A percentile compares a stretch with the other conserved stretches of the same genome.
Conservation (phyloP, 345 rosid genomes). For the Cardamine resedifolia region DNA sequence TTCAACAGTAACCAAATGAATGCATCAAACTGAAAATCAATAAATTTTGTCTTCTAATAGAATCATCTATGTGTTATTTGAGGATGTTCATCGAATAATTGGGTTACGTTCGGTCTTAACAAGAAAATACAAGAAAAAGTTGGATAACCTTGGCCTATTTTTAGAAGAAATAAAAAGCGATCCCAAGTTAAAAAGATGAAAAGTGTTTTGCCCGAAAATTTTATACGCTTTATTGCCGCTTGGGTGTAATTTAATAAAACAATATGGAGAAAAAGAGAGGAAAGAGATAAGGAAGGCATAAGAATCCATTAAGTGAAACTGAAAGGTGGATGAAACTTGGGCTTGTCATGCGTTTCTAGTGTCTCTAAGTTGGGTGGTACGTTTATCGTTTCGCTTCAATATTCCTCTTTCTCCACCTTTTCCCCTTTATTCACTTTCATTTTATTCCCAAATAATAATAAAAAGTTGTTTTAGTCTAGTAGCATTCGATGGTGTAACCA, state of each 20-base stretch:
- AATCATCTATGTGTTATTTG: neutral
- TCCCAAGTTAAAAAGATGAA: constrained; percentile 20
- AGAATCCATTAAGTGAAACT: constrained; percentile 40
- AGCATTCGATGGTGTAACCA: neutral
- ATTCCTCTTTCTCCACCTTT: constrained; percentile 31
- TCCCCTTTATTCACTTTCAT: constrained; percentile 12
- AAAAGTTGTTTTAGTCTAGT: neutral
- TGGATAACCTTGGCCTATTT: neutral
- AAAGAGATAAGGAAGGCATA: constrained; percentile 43
- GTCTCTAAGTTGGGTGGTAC: constrained; percentile 33
- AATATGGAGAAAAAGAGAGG: neutral
- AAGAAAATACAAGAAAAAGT: neutral
- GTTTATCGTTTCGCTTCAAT: constrained; percentile 31
- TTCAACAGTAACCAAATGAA: neutral
- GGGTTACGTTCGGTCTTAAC: constrained; percentile 1
- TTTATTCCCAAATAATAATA: neutral
- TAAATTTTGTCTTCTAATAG: neutral
- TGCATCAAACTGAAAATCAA: neutral
- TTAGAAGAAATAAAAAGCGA: neutral
- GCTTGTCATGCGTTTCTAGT: constrained; percentile 39
- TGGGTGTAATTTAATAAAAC: constrained; percentile 24
- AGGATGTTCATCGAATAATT: neutral
- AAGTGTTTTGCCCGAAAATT: constrained; percentile 13
- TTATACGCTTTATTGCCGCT: neutral
- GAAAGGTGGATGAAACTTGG: constrained; percentile 31